These are phyloP conservation scores for Clitoria ternatea DNA, from an alignment of 306 rosid species.

Conservation along the genomic window DNA sequence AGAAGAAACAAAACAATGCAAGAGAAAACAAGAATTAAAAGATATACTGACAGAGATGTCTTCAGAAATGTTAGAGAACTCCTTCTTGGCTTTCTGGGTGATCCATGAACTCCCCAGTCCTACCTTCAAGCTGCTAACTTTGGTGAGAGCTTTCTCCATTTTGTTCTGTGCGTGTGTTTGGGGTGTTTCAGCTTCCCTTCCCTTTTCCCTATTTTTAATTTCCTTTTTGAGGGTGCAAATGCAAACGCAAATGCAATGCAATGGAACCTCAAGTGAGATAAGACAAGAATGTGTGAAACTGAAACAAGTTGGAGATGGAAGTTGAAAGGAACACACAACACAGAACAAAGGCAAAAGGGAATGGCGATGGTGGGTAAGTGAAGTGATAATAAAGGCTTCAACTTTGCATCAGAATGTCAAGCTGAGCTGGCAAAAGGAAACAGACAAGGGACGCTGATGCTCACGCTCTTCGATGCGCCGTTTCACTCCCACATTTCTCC, in stretches of 20 bases:
- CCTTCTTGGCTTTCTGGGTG: constrained; percentile 88
- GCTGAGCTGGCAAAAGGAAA: constrained; percentile 40
- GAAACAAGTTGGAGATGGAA: background rate
- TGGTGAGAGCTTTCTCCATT: constrained; percentile 95
- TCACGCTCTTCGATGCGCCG: constrained; percentile 30
- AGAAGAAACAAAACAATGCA: background rate
- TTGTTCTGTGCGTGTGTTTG: background rate
- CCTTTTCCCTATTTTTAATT: background rate
- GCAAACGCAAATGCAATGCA: background rate
- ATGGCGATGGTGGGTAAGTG: background rate
- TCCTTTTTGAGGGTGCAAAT: constrained; percentile 3
- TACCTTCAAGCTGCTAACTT: constrained; percentile 73
- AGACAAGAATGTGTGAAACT: constrained; percentile 8
- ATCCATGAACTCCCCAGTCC: constrained; percentile 75
- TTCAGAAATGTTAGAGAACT: constrained; percentile 66
- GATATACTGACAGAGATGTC: constrained; percentile 66
- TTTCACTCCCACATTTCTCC: constrained; percentile 1
- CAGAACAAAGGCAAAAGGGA: background rate
- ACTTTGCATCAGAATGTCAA: constrained; percentile 25
- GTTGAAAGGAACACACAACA: background rate
- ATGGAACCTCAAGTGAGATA: too few relatives aligned
- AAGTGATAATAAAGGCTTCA: constrained; percentile 12
- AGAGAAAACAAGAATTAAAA: background rate
- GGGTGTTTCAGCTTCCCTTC: background rate
- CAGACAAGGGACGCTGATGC: constrained; percentile 43